A percentile compares a stretch with the other conserved stretches of the same genome.
These are phyloP conservation scores for Cantharellus cinnabarinus DNA, from an alignment of 768 basidiomycete species.

Conservation along the genomic window DNA sequence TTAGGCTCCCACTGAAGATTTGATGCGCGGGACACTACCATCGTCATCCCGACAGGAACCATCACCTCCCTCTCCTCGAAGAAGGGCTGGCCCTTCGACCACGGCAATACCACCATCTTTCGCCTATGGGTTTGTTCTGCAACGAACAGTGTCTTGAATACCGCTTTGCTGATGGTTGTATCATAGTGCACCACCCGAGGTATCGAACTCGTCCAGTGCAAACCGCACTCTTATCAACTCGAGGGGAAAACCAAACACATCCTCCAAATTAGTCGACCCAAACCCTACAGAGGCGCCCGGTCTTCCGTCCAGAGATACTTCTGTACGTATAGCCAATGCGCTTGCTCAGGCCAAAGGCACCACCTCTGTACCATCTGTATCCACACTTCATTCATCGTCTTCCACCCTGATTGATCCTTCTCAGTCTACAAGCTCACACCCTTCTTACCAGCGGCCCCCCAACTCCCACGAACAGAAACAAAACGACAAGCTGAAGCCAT, in stretches of 20 bases:
- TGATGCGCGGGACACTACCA: not conserved
- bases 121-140: not conserved
- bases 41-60: not conserved
- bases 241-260: not conserved
- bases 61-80: not conserved
- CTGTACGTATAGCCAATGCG: slow-evolving; percentile 70
- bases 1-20: not conserved
- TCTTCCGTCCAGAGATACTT: slow-evolving; percentile 46
- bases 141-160: not conserved
- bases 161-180: not conserved
- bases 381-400: not conserved
- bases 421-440: not conserved
- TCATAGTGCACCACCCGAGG: not conserved
- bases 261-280: not conserved
- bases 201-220: not conserved
- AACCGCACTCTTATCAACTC: not conserved
- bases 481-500: slow-evolving; percentile 4
- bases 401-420: not conserved
- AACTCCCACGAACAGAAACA: not conserved
- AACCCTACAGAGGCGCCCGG: not conserved
- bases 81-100: not conserved
- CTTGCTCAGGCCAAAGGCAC: slow-evolving; percentile 36
- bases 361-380: too few species aligned
- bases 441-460: not conserved
- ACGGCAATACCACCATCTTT: not conserved